Conservation (phyloP, 2,329 filamentous ascomycete genomes). For the Pseudofabraea citricarpa region DNA sequence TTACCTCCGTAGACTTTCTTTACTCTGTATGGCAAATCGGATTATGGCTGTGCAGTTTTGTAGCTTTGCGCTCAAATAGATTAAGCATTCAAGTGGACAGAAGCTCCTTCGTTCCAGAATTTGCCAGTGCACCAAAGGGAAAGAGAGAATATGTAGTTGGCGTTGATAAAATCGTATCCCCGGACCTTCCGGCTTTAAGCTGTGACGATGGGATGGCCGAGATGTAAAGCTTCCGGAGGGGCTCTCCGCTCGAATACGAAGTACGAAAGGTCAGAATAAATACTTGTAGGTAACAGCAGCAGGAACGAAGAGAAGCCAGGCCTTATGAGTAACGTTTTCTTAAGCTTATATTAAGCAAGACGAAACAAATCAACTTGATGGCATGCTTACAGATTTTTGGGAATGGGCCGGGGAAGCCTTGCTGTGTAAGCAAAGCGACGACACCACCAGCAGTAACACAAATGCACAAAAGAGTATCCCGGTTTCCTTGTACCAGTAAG, state of each 20-base stretch:
- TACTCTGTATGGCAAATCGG: no score
- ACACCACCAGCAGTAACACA: not conserved
- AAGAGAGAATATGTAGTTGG: no score
- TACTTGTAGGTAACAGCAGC: not conserved
- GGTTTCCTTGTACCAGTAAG: not conserved
- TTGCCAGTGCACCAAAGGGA: no score
- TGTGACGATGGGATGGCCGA: not conserved
- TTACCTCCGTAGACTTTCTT: no score
- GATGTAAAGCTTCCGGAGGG: no score
- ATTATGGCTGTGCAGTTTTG: no score
- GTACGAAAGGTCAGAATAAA: not conserved
- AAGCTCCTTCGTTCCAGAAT: no score
- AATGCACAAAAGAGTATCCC: not conserved
- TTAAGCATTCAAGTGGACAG: no score
- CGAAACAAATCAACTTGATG: not conserved
- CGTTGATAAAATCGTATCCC: no score
- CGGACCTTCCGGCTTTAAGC: not conserved
- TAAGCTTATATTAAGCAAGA: not conserved
- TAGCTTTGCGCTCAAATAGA: no score
- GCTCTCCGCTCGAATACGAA: no score
- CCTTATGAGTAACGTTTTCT: no score
- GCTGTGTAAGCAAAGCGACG: not conserved
- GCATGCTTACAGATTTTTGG: not conserved
- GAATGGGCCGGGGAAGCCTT: not conserved
- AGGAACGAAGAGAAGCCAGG: not conserved